Evolutionary conservation across 306 rosid genomes (phyloP), one percentile per base, ranked within the genome.

Genomic region (Citrullus colocynthis): DNA sequence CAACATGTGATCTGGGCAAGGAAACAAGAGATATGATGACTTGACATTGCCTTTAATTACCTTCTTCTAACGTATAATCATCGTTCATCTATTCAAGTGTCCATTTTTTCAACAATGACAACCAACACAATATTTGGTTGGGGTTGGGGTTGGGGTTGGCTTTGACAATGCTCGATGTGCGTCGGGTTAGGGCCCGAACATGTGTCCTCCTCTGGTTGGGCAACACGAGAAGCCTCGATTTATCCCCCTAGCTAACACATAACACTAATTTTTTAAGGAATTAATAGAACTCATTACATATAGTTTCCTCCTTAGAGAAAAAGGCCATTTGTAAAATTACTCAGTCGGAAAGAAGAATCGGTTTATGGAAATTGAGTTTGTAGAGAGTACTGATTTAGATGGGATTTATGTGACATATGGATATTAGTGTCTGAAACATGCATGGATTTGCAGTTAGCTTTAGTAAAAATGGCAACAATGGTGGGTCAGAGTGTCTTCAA

Each of bases 401-500:
- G 32, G 54, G 74, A 1, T 20, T 45, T 44, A 60, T 28, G 75
- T 42, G 52, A 69, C 75, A 48, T 21, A 24, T 72, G 8, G 42
- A 71, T 48, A 48, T 48, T 48, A 21, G 76, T 49, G 41, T 49
- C 59, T 49, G 4, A 45, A 72, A 48, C 60, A 72, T 72, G 76
- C 76, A 72, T 72, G 76, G 76, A 72, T 28, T 49, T 72, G 41
- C 42, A 72, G 16, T 28, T 72, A 42, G 75, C 58, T 72, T 30
- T 49, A 15, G 59, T 49, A 41, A 72, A 72, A 72, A 45, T 45
- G 28, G 59, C 60, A 72, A 72, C 49, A 49, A 48, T 72, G 77
- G 59, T 72, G 77, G 77, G 77, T 49, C 75, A 42, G 28, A 24
- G 77, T 72, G 77, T 69, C 56, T 69, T 69, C 56, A 48, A 72